These are phyloP conservation scores for Alternaria burnsii DNA, from an alignment of 2,329 filamentous ascomycete genomes.

Conservation along the genomic window DNA sequence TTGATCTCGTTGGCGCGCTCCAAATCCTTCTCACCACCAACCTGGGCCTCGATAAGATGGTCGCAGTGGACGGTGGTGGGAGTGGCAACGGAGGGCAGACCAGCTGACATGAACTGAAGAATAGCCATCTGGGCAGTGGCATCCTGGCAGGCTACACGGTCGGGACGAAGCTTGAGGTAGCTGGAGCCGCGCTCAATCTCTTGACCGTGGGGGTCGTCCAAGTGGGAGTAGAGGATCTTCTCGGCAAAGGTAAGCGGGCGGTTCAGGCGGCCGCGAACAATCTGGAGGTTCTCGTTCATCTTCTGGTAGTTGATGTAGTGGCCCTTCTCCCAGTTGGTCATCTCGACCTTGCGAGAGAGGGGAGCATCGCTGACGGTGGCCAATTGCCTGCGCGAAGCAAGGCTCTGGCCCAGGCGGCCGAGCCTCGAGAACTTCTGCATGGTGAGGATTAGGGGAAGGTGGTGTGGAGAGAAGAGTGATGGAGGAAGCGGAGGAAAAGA, in stretches of 20 bases:
- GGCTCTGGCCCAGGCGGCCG: conserved; percentile 71
- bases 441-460: conserved; percentile 52
- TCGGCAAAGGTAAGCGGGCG: conserved; percentile 93
- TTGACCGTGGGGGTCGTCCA: conserved; percentile 95
- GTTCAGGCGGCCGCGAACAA: conserved; percentile 90
- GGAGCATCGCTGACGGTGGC: conserved; percentile 86
- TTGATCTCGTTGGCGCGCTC: conserved; percentile 90
- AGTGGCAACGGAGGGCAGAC: conserved; percentile 94
- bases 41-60: conserved; percentile 97
- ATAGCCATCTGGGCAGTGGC: conserved; percentile 99
- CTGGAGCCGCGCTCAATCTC: conserved; percentile 95
- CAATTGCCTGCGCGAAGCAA: conserved; percentile 71
- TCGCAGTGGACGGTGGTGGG: conserved; percentile 98
- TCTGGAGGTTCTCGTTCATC: conserved; percentile 95
- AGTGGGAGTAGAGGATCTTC: conserved; percentile 98
- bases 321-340: conserved; percentile 94
- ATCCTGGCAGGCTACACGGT: conserved; percentile 99
- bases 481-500: conserved; percentile 46
- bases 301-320: conserved; percentile 99
- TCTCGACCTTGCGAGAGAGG: conserved; percentile 94
- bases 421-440: conserved; percentile 78
- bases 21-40: conserved; percentile 93
- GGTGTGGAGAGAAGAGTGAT: conserved; percentile 49
- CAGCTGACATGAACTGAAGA: conserved; percentile 98
- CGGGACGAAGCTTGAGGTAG: conserved; percentile 95